Conservation (phyloP, 2,329 filamentous ascomycete genomes). For the Fusarium redolens region DNA sequence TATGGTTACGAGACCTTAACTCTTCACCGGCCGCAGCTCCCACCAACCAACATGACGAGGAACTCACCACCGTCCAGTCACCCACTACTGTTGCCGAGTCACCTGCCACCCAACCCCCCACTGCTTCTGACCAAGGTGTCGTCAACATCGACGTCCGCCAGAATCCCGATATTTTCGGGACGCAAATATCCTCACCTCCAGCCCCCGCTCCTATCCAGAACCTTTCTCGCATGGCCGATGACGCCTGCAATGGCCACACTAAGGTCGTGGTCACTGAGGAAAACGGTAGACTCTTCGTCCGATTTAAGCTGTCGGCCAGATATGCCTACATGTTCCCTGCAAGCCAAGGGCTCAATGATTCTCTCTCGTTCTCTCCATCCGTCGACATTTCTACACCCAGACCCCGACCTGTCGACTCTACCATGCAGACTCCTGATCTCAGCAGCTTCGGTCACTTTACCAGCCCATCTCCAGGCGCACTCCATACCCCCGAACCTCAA, state of each 20-base stretch:
- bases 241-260: constrained; percentile 45
- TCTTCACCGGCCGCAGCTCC: neutral
- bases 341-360: constrained; percentile 46
- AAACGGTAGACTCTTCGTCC: constrained; percentile 49
- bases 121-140: constrained; percentile 37
- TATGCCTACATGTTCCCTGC: constrained; percentile 47
- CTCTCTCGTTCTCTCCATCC: constrained; percentile 13
- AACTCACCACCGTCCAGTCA: neutral
- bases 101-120: neutral
- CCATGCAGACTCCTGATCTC: constrained; percentile 10
- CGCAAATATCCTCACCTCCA: constrained; percentile 28
- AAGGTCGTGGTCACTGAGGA: constrained; percentile 47
- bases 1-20: neutral
- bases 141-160: constrained; percentile 52
- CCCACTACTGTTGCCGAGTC: neutral
- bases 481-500: constrained; percentile 15
- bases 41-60: neutral
- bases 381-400: neutral
- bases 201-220: constrained; percentile 35
- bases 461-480: neutral
- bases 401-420: neutral
- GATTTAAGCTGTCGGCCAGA: constrained; percentile 53
- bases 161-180: constrained; percentile 51
- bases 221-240: constrained; percentile 45
- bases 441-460: neutral